Percentiles rank a stretch among this genome's conserved stretches.
Evolutionary conservation across 441 rosid species (phyloP).

Genomic region (Brassica balearica): DNA sequence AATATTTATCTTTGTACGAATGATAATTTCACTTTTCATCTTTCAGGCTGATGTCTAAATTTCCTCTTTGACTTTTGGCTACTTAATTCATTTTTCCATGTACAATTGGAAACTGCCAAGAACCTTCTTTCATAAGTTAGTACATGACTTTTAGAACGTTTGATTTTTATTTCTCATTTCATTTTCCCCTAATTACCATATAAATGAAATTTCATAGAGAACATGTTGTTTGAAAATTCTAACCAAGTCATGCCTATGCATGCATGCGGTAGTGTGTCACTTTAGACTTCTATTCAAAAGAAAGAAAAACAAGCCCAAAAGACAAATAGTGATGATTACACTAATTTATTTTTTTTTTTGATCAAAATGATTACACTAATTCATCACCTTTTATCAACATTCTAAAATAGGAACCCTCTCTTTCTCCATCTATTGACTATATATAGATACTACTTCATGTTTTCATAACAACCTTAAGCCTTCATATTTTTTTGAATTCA

Average conservation of each 20-base stretch:
- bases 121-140: constrained; percentile 27
- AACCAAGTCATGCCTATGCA: constrained; percentile 23
- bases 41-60: constrained; percentile 19
- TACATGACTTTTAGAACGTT: constrained; percentile 11
- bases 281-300: constrained; percentile 15
- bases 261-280: constrained; percentile 34
- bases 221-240: constrained; percentile 33
- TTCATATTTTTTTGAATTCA: constrained; percentile 6
- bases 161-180: constrained; percentile 2
- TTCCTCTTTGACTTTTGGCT: constrained; percentile 26
- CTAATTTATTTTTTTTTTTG: no score
- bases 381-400: constrained; percentile 21
- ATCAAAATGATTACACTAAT: background rate
- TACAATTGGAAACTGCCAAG: constrained; percentile 32
- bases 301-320: background rate
- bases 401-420: constrained; percentile 25
- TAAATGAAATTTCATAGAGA: constrained; percentile 17
- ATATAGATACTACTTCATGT: constrained; percentile 22
- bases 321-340: constrained; percentile 20
- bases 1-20: no score
- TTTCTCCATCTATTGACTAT: constrained; percentile 19
- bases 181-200: background rate
- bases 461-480: constrained; percentile 20
- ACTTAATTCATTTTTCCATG: constrained; percentile 9
- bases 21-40: background rate